These are phyloP conservation scores for Cryomyces antarcticus DNA, from an alignment of 495 filamentous ascomycete species.

Conservation along the genomic window DNA sequence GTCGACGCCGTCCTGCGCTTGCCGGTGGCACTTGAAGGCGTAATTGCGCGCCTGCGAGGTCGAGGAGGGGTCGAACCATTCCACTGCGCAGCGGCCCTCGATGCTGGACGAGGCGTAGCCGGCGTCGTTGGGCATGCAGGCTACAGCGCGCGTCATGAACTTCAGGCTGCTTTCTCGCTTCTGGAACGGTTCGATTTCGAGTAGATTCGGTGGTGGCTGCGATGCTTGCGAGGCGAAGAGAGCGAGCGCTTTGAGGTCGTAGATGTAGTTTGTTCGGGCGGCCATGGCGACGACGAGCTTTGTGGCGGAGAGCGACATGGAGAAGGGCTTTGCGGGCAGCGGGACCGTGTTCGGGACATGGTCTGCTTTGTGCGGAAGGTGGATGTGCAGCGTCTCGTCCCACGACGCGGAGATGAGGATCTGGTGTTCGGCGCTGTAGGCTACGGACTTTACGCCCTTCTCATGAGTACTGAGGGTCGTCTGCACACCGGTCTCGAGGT, in stretches of 20 bases:
- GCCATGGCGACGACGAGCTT: constrained; percentile 92
- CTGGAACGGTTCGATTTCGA: constrained; percentile 65
- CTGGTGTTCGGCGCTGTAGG: constrained; percentile 53
- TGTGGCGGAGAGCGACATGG: constrained; percentile 55
- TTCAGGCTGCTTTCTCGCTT: constrained; percentile 78
- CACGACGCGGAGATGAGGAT: constrained; percentile 78
- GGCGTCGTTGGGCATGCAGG: constrained; percentile 91
- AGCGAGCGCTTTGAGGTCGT: constrained; percentile 56
- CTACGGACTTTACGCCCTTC: constrained; percentile 59
- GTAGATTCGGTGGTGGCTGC: constrained; percentile 16
- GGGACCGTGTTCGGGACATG: constrained; percentile 33
- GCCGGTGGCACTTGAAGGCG: constrained; percentile 95
- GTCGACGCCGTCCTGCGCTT: constrained; percentile 43
- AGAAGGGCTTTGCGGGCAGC: constrained; percentile 72
- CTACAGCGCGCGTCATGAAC: constrained; percentile 81
- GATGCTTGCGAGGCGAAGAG: constrained; percentile 28
- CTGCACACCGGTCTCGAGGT: constrained; percentile 50
- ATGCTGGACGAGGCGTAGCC: constrained; percentile 80
- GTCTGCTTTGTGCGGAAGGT: constrained; percentile 31
- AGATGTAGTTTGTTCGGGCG: constrained; percentile 76
- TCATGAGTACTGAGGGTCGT: constrained; percentile 59
- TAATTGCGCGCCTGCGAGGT: constrained; percentile 83
- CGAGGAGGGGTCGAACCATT: constrained; percentile 82
- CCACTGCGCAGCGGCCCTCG: constrained; percentile 84
- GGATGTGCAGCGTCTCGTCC: constrained; percentile 78